Conservation (phyloP, 2,329 filamentous ascomycete species). For the Clonostachys rhizophaga region DNA sequence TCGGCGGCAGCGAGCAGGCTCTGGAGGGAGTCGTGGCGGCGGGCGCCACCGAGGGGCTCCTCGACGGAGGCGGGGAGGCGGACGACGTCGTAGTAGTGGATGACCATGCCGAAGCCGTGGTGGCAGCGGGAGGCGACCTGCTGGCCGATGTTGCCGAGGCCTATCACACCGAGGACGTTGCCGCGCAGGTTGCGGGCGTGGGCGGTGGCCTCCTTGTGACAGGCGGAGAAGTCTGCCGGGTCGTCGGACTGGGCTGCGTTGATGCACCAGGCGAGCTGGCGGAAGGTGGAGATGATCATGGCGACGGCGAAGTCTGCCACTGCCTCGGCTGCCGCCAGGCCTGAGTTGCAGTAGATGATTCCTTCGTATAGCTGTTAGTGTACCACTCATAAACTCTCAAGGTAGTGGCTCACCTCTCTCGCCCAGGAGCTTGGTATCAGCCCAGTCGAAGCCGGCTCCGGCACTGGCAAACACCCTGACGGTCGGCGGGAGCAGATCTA, state of each 20-base stretch:
- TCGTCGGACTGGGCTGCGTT: slow-evolving; percentile 40
- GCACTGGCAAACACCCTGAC: slow-evolving; percentile 61
- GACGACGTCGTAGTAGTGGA: slow-evolving; percentile 58
- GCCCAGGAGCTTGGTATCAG: slow-evolving; percentile 55
- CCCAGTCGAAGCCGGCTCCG: slow-evolving; percentile 64
- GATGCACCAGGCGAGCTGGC: slow-evolving; percentile 61
- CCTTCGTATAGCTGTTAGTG: slow-evolving; percentile 23
- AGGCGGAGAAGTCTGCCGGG: slow-evolving; percentile 41
- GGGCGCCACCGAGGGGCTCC: slow-evolving; percentile 28
- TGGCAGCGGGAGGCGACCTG: slow-evolving; percentile 49
- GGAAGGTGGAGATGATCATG: slow-evolving; percentile 65
- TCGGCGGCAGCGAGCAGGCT: slow-evolving; percentile 48
- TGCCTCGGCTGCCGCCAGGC: slow-evolving; percentile 64
- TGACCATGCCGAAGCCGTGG: slow-evolving; percentile 60
- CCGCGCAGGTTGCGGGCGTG: slow-evolving; percentile 60
- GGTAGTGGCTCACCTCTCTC: slow-evolving; percentile 41
- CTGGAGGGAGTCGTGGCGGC: slow-evolving; percentile 44
- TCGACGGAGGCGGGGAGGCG: slow-evolving; percentile 40
- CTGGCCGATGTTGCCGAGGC: slow-evolving; percentile 63
- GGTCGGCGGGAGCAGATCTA: slow-evolving; percentile 46
- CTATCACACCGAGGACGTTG: slow-evolving; percentile 61
- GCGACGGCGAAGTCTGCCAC: slow-evolving; percentile 69
- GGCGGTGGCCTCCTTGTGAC: slow-evolving; percentile 55
- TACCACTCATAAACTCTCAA: not conserved
- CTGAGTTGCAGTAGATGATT: slow-evolving; percentile 71